Evolutionary conservation across 177 flowering plant genomes (phyloP).

Genomic region (Vitis hybrid): DNA sequence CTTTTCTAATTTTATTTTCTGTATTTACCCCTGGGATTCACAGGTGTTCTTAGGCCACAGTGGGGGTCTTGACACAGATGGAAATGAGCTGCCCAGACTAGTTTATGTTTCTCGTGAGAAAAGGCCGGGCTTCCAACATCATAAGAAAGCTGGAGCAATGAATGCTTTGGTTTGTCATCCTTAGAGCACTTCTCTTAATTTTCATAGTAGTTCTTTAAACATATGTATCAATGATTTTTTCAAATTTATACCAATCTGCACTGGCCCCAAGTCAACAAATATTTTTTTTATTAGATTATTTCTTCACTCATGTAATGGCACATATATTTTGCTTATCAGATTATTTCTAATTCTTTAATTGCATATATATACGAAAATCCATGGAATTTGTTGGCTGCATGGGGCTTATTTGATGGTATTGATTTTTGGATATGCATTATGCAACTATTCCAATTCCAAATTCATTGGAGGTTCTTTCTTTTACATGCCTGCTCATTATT

Average conservation of each 20-base stretch:
- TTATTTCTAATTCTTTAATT: too few relatives aligned
- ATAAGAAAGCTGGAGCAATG: slow-evolving; percentile 99
- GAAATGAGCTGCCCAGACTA: slow-evolving; percentile 92
- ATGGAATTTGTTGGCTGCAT: neutral
- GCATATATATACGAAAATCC: too few relatives aligned
- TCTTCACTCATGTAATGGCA: too few relatives aligned
- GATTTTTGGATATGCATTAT: neutral
- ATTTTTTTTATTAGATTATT: too few relatives aligned
- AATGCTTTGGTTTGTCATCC: slow-evolving; percentile 83
- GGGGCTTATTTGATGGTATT: neutral
- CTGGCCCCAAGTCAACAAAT: neutral
- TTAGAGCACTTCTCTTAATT: neutral
- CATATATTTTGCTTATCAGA: too few relatives aligned
- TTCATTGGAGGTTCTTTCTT: neutral
- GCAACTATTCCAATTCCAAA: neutral
- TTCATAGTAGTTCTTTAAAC: neutral
- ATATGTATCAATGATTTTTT: neutral
- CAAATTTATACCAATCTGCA: neutral
- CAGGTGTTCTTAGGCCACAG: slow-evolving; percentile 97
- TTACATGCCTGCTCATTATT: neutral
- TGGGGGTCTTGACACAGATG: slow-evolving; percentile 99
- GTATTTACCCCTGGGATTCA: neutral
- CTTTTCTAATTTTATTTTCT: neutral
- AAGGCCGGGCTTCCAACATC: slow-evolving; percentile 97
- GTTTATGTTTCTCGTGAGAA: slow-evolving; percentile 99